Conservation (phyloP, 139 green algal species). For the Microglena sp. region DNA sequence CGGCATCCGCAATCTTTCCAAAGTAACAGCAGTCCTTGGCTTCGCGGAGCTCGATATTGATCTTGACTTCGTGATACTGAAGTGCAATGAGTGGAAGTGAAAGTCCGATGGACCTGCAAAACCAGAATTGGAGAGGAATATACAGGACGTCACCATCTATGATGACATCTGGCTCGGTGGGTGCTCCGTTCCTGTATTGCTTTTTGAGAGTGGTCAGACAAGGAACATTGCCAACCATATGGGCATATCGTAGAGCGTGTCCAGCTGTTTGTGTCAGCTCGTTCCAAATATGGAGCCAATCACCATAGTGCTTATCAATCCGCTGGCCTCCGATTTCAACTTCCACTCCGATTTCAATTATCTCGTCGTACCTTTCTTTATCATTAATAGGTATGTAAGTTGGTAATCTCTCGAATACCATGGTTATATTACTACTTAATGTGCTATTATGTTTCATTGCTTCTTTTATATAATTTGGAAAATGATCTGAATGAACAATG, state of each 20-base stretch:
- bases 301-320: conserved; percentile 14
- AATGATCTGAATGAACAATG: too few relatives aligned
- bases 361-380: too few relatives aligned
- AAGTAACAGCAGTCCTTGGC: background rate
- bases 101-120: conserved; percentile 4
- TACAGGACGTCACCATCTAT: conserved; percentile 1
- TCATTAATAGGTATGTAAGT: too few relatives aligned
- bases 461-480: too few relatives aligned
- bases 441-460: too few relatives aligned
- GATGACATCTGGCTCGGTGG: background rate
- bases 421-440: too few relatives aligned
- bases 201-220: background rate
- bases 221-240: conserved; percentile 9
- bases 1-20: too few relatives aligned
- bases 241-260: background rate
- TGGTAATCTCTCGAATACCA: too few relatives aligned
- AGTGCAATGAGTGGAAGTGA: conserved; percentile 18
- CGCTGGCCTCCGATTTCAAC: conserved; percentile 20
- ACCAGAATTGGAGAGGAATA: conserved; percentile 14
- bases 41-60: conserved; percentile 11
- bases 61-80: conserved; percentile 11
- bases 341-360: too few relatives aligned
- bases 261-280: conserved; percentile 12
- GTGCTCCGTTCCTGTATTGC: too few relatives aligned
- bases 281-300: conserved; percentile 11